Conservation (phyloP, 2,329 filamentous ascomycete species). For the Colletotrichum destructivum region DNA sequence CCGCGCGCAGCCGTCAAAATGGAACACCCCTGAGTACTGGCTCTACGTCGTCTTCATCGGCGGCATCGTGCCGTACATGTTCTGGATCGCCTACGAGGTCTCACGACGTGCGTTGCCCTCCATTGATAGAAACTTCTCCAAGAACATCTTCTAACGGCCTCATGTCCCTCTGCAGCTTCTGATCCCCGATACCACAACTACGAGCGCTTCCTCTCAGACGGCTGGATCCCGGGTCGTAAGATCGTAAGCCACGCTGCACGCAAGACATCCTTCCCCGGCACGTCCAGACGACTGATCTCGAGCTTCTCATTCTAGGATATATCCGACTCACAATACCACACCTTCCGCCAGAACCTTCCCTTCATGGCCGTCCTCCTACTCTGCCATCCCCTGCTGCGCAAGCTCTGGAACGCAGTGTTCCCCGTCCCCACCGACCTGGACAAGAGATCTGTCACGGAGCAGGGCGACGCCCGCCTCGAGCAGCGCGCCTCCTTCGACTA, state of each 20-base stretch:
- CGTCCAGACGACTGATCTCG: neutral
- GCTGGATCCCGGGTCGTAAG: slow-evolving; percentile 94
- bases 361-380: slow-evolving; percentile 82
- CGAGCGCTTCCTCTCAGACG: slow-evolving; percentile 78
- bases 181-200: slow-evolving; percentile 87
- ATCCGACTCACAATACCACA: slow-evolving; percentile 88
- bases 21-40: slow-evolving; percentile 89
- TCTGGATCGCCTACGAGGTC: slow-evolving; percentile 89
- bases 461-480: slow-evolving; percentile 71
- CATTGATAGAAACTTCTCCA: neutral
- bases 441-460: slow-evolving; percentile 53
- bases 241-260: slow-evolving; percentile 71
- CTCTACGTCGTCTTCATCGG: slow-evolving; percentile 82
- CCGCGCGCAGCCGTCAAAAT: slow-evolving; percentile 76
- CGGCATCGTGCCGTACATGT: slow-evolving; percentile 84
- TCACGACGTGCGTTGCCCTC: slow-evolving; percentile 76
- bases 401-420: slow-evolving; percentile 74
- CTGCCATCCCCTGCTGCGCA: slow-evolving; percentile 85
- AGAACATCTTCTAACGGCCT: neutral
- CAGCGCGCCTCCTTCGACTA: slow-evolving; percentile 88
- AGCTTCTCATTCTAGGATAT: slow-evolving; percentile 74
- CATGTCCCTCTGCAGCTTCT: slow-evolving; percentile 69
- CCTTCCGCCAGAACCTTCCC: slow-evolving; percentile 89
- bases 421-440: slow-evolving; percentile 52
- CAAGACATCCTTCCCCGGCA: slow-evolving; percentile 26